Evolutionary conservation across 2,329 filamentous ascomycete genomes (phyloP).

Genomic region (Aspergillus uvarum): DNA sequence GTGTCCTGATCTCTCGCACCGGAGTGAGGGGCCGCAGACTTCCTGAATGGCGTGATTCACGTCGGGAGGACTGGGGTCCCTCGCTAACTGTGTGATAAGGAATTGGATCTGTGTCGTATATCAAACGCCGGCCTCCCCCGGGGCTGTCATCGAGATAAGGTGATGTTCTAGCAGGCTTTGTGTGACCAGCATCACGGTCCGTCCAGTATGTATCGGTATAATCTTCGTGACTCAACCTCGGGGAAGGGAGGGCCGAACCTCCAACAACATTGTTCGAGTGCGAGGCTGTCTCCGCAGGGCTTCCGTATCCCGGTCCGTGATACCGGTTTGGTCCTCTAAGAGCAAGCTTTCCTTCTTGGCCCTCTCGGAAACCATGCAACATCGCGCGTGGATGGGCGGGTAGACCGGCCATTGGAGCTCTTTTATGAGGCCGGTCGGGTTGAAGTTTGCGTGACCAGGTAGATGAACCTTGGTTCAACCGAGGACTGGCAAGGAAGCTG

Average conservation of each 20-base stretch:
- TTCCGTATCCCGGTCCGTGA: conserved; percentile 15
- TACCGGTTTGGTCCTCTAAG: conserved; percentile 12
- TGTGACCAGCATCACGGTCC: conserved; percentile 8
- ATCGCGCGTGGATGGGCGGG: conserved; percentile 39
- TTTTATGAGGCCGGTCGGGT: conserved; percentile 7
- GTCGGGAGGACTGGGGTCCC: conserved; percentile 20
- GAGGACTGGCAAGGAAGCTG: conserved; percentile 16
- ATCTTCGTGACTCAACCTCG: conserved; percentile 16
- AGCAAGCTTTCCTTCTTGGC: conserved; percentile 15
- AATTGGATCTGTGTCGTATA: conserved; percentile 15
- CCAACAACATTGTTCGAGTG: conserved; percentile 8
- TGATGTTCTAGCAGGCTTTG: conserved; percentile 8
- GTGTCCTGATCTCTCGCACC: conserved; percentile 24
- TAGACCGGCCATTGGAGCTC: conserved; percentile 26
- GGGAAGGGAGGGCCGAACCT: not conserved
- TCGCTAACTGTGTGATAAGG: conserved; percentile 30
- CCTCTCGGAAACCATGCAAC: conserved; percentile 27
- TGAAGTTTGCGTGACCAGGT: conserved; percentile 3
- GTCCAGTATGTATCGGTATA: conserved; percentile 19
- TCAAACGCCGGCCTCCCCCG: conserved; percentile 8
- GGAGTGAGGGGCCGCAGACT: conserved; percentile 23
- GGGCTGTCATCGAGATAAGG: conserved; percentile 15
- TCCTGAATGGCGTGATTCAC: conserved; percentile 22
- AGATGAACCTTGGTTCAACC: conserved; percentile 11
- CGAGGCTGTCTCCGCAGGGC: conserved; percentile 10